Conservation (phyloP, 352 stramenopile genomes). For the Phytophthora pisi region DNA sequence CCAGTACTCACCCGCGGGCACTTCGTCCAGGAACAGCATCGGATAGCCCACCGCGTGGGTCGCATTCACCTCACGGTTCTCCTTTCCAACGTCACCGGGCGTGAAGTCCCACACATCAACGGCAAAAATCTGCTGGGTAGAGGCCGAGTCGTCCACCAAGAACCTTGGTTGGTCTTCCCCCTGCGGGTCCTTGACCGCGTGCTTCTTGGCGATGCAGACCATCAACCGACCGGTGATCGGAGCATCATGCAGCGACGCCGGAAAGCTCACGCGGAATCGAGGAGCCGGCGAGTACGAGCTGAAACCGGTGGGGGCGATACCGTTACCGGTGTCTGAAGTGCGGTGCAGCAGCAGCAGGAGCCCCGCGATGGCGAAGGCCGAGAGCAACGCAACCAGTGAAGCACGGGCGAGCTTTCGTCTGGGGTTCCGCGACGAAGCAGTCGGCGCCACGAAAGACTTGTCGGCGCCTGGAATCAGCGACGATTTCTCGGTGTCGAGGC, state of each 20-base stretch:
- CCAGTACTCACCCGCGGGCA: conserved; percentile 65
- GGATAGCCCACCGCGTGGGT: conserved; percentile 55
- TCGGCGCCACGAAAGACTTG: conserved; percentile 9
- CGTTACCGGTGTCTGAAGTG: neutral
- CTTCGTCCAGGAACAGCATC: conserved; percentile 43
- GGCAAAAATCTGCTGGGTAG: conserved; percentile 66
- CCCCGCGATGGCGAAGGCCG: conserved; percentile 17
- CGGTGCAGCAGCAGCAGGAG: conserved; percentile 15
- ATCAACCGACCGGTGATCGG: conserved; percentile 64
- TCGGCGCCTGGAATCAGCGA: conserved; percentile 17
- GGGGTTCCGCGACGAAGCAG: conserved; percentile 2
- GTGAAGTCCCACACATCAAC: conserved; percentile 65
- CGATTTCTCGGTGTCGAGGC: conserved; percentile 22
- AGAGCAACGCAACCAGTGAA: conserved; percentile 11
- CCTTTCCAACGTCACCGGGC: conserved; percentile 20
- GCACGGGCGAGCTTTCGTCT: conserved; percentile 10
- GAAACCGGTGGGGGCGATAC: neutral
- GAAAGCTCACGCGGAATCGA: conserved; percentile 50
- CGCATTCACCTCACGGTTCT: conserved; percentile 52
- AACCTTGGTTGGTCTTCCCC: conserved; percentile 61
- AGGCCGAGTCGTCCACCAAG: conserved; percentile 48
- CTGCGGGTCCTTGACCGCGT: conserved; percentile 49
- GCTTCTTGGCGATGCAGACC: conserved; percentile 58
- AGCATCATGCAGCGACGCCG: conserved; percentile 29
- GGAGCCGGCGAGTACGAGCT: conserved; percentile 16